Conservation (phyloP, 2,329 filamentous ascomycete species). For the Cytospora schulzeri region DNA sequence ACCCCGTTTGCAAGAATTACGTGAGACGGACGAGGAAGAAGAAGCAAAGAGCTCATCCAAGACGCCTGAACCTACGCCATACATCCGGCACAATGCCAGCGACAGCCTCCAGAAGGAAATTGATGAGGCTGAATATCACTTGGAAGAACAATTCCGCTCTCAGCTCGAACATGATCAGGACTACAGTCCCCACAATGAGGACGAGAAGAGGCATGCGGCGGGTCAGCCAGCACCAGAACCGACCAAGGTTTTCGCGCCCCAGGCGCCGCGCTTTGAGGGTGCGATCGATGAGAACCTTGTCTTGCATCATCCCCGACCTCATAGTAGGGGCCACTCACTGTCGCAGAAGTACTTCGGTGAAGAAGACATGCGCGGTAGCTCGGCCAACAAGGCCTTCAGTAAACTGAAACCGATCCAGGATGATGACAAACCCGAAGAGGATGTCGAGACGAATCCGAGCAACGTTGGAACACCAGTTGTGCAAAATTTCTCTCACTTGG, state of each 20-base stretch:
- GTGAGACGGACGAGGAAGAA: constrained; percentile 71
- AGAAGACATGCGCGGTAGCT: constrained; percentile 47
- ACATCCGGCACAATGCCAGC: constrained; percentile 69
- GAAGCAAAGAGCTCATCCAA: constrained; percentile 54
- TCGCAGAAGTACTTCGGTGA: constrained; percentile 67
- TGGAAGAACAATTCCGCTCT: constrained; percentile 77
- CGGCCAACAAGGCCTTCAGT: constrained; percentile 40
- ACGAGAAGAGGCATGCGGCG: constrained; percentile 36
- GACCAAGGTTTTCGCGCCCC: constrained; percentile 50
- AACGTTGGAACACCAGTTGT: constrained; percentile 67
- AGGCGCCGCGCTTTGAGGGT: constrained; percentile 54
- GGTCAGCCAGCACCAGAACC: constrained; percentile 38
- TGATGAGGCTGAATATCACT: constrained; percentile 81
- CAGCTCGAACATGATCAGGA: constrained; percentile 75
- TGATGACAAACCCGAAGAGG: constrained; percentile 58
- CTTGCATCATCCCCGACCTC: constrained; percentile 73
- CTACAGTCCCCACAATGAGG: constrained; percentile 65
- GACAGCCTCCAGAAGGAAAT: constrained; percentile 81
- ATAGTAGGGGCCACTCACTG: constrained; percentile 71
- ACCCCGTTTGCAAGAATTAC: constrained; percentile 69
- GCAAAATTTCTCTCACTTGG: constrained; percentile 46
- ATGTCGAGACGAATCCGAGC: constrained; percentile 75
- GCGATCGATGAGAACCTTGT: constrained; percentile 57
- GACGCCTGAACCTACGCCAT: constrained; percentile 52
- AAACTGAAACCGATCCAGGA: constrained; percentile 46